Evolutionary conservation across 495 filamentous ascomycete species (phyloP), one percentile per base, ranked within the genome.

Genomic region (Penicillium atrosanguineum): DNA sequence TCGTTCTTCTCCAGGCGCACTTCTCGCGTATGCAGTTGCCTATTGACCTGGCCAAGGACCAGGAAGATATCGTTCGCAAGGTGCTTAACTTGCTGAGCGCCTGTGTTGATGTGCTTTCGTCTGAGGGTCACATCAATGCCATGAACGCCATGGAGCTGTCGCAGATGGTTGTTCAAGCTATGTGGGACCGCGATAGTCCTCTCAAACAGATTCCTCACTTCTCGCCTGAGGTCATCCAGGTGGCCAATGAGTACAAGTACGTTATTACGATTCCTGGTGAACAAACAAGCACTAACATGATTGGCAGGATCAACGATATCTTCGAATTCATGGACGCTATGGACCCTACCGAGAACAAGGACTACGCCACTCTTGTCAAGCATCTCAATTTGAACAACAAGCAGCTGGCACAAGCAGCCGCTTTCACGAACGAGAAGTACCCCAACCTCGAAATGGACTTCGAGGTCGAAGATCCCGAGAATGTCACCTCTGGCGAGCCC

Each of bases 91-190:
- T 99, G 7, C 79, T 99, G 47, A 93, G 89, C 69, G 94, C 94
- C 26, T 88, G 82, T 63, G 94, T 97, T 14, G 94, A 99, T 66
- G 90, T 99, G 12, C 83, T 99, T 42, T 95, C 91, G 8, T 97
- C 93, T 6, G 92, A 97, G 50, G 95, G 93, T 44, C 92, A 97
- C 55, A 72, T 97, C 46, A 99, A 97, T 64, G 93, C 94, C 50
- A 94, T 96, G 86, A 90, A 85, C 61, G 94, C 95, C 23, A 99
- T 99, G 94, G 94, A 99, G 71, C 88, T 99, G 86, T 95, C 91
- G 20, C 94, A 99, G 70, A 99, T 99, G 94, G 88, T 93, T 50
- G 91, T 99, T 18, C 94, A 99, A 70, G 91, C 89, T 26, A 96
- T 97, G 89, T 99, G 94, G 94, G 91, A 97, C 75, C 87, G 91